Percentiles rank a stretch among this genome's conserved stretches.
Evolutionary conservation across 106 monocot genomes (phyloP).

Genomic region (Gastrodia elata): DNA sequence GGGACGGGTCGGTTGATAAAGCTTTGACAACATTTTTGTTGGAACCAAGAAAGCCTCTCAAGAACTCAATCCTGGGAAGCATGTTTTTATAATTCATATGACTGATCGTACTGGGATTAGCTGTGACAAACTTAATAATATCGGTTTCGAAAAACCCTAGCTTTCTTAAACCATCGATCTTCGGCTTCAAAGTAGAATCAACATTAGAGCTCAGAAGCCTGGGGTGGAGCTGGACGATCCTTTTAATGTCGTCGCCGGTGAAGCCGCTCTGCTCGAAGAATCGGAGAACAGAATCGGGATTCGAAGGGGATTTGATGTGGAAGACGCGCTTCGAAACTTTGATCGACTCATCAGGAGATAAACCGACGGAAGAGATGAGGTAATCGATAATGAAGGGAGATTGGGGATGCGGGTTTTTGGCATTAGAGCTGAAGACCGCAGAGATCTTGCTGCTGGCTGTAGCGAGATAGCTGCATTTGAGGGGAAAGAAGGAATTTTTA

Average conservation of each 20-base stretch:
- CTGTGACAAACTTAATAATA: slow-evolving; percentile 5
- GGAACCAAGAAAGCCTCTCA: neutral
- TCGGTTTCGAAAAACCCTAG: slow-evolving; percentile 13
- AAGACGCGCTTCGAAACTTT: slow-evolving; percentile 5
- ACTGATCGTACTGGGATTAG: neutral
- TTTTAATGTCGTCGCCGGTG: slow-evolving; percentile 9
- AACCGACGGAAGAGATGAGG: slow-evolving; percentile 22
- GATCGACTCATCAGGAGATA: slow-evolving; percentile 18
- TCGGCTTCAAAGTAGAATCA: slow-evolving; percentile 26
- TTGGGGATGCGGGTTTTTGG: neutral
- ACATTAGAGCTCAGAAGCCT: slow-evolving; percentile 13
- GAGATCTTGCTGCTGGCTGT: too few species aligned
- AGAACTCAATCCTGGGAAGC: slow-evolving; percentile 2
- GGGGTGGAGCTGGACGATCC: neutral
- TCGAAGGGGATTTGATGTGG: slow-evolving; percentile 20
- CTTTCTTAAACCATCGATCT: slow-evolving; percentile 2
- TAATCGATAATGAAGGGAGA: slow-evolving; percentile 11
- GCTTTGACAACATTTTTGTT: neutral
- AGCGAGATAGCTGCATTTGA: too few species aligned
- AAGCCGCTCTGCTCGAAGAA: slow-evolving; percentile 12
- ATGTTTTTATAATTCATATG: neutral
- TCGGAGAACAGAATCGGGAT: slow-evolving; percentile 20
- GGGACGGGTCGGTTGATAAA: neutral
- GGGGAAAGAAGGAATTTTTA: too few species aligned
- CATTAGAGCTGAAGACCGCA: neutral